A percentile compares a stretch with the other conserved stretches of the same genome.
Conservation (phyloP, 352 stramenopile species). For the Phytophthora citricola region DNA sequence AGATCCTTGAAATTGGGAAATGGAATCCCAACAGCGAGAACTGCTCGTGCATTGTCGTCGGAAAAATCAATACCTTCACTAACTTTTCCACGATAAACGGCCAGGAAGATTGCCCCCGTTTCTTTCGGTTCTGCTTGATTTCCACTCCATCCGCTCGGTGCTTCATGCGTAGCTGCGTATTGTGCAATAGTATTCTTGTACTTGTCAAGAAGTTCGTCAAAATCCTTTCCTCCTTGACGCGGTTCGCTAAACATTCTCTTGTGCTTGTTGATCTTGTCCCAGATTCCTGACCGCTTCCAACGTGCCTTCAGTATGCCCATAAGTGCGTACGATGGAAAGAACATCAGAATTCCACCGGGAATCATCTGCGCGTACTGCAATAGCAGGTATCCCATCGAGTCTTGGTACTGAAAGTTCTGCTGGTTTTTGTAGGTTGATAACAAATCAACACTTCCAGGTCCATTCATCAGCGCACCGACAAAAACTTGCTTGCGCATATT, state of each 20-base stretch:
- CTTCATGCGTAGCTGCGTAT: constrained; percentile 16
- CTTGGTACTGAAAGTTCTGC: constrained; percentile 81
- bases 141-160: constrained; percentile 24
- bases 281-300: constrained; percentile 67
- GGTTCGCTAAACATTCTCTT: constrained; percentile 77
- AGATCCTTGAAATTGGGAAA: constrained; percentile 96
- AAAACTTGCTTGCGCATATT: constrained; percentile 87
- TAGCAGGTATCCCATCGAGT: constrained; percentile 74
- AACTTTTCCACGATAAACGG: constrained; percentile 98
- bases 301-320: constrained; percentile 66
- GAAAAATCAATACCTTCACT: constrained; percentile 98
- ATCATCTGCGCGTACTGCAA: constrained; percentile 66
- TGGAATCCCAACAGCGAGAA: constrained; percentile 97
- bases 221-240: constrained; percentile 74
- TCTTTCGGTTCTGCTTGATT: constrained; percentile 11
- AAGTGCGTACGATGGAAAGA: constrained; percentile 83
- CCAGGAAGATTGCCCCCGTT: constrained; percentile 95
- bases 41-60: constrained; percentile 95
- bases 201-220: constrained; percentile 72
- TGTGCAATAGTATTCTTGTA: constrained; percentile 66
- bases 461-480: constrained; percentile 68
- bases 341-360: constrained; percentile 81
- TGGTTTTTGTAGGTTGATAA: constrained; percentile 82
- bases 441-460: constrained; percentile 64
- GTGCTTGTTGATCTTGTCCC: constrained; percentile 51